Evolutionary conservation across 306 rosid genomes (phyloP).

Genomic region (Sicyos baderoa): DNA sequence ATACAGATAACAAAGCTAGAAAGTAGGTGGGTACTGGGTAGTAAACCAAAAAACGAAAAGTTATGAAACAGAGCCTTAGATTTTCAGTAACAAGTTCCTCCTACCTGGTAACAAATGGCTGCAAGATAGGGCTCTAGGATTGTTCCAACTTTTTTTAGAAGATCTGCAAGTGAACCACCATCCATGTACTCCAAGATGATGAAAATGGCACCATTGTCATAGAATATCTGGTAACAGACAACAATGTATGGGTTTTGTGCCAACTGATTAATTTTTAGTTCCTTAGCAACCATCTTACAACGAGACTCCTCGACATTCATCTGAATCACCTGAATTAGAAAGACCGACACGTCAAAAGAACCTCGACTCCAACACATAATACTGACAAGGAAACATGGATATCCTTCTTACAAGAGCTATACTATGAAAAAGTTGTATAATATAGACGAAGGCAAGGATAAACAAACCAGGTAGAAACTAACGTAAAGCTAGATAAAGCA

Average conservation of each 20-base stretch:
- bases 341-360: constrained; percentile 18
- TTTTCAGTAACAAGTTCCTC: too few species aligned
- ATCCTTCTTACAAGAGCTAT: not conserved
- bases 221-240: constrained; percentile 78
- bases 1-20: too few species aligned
- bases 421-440: not conserved
- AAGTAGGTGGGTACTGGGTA: too few species aligned
- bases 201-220: constrained; percentile 72
- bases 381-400: not conserved
- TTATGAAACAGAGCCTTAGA: too few species aligned
- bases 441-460: constrained; percentile 27
- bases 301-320: constrained; percentile 74
- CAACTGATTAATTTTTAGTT: constrained; percentile 85
- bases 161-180: constrained; percentile 92
- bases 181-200: constrained; percentile 98
- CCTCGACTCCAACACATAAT: not conserved
- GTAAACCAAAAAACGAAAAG: too few species aligned
- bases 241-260: constrained; percentile 84
- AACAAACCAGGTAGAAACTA: constrained; percentile 33
- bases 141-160: constrained; percentile 65
- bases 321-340: constrained; percentile 61
- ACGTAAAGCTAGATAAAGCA: not conserved
- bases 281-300: constrained; percentile 71
- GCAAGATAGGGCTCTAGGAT: constrained; percentile 78
- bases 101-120: constrained; percentile 83